These are phyloP conservation scores for Microsporum canis DNA, from an alignment of 2,329 filamentous ascomycete genomes.

Conservation along the genomic window DNA sequence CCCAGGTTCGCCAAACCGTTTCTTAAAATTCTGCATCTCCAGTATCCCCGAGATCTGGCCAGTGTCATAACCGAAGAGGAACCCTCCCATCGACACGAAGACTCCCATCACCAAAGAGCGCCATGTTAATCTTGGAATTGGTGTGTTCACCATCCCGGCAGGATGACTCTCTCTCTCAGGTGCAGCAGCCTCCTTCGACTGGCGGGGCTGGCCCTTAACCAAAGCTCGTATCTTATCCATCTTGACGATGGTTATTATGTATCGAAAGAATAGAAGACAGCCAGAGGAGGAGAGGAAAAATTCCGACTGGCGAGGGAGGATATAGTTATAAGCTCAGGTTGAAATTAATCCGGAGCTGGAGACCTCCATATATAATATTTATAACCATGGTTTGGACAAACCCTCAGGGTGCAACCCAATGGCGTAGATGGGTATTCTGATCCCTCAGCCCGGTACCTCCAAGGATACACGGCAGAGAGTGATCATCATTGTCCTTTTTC, in stretches of 20 bases:
- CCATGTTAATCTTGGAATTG: conserved; percentile 34
- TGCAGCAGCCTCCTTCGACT: conserved; percentile 3
- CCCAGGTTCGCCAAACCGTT: conserved; percentile 30
- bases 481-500: background rate
- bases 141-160: conserved; percentile 28
- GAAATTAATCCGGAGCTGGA: background rate
- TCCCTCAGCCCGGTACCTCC: background rate
- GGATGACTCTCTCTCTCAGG: conserved; percentile 7
- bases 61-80: conserved; percentile 35
- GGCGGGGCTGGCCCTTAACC: background rate
- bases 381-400: background rate
- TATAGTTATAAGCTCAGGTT: background rate
- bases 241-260: background rate
- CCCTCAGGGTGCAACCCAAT: background rate
- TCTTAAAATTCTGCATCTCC: conserved; percentile 37
- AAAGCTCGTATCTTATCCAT: background rate
- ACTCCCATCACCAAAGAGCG: conserved; percentile 35
- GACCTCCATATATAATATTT: background rate
- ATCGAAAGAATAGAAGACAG: background rate
- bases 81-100: conserved; percentile 39
- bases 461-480: background rate
- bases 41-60: conserved; percentile 38
- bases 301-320: background rate
- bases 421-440: background rate
- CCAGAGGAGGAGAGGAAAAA: background rate